Conservation (phyloP, 2,329 filamentous ascomycete species). For the Zalaria obscura region DNA sequence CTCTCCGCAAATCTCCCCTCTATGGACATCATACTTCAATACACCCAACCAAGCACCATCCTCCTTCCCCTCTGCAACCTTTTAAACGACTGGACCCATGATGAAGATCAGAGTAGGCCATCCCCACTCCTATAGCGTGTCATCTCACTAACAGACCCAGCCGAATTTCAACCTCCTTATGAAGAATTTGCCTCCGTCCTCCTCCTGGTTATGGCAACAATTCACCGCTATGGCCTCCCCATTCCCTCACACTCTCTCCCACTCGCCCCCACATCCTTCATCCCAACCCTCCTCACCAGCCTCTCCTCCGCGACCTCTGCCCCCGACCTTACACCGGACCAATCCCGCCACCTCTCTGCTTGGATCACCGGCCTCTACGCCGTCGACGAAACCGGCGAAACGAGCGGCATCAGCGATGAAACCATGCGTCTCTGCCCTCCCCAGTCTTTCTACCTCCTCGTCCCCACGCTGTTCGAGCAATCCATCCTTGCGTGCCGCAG, state of each 20-base stretch:
- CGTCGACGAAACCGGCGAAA: conserved; percentile 40
- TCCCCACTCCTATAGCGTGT: background rate
- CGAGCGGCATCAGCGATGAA: conserved; percentile 59
- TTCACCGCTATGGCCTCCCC: conserved; percentile 59
- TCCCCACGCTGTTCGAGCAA: conserved; percentile 64
- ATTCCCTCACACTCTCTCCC: no score
- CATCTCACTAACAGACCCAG: conserved; percentile 19
- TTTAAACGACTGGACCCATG: conserved; percentile 66
- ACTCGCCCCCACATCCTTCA: conserved; percentile 27
- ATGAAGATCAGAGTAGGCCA: conserved; percentile 53
- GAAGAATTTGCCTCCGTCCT: conserved; percentile 73
- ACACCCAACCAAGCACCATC: conserved; percentile 55
- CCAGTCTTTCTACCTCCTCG: conserved; percentile 67
- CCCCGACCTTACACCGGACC: conserved; percentile 51
- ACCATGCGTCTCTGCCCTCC: conserved; percentile 70
- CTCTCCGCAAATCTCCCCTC: conserved; percentile 59
- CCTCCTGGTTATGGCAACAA: conserved; percentile 57
- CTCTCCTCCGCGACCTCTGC: conserved; percentile 43
- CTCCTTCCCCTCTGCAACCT: conserved; percentile 61
- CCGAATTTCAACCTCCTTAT: conserved; percentile 72
- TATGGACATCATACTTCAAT: conserved; percentile 63
- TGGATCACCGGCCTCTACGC: conserved; percentile 73
- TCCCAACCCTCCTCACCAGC: conserved; percentile 49
- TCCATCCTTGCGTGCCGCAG: conserved; percentile 57
- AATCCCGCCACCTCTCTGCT: conserved; percentile 49